Conservation (phyloP, 2,329 filamentous ascomycete species). For the Pseudogymnoascus sp. region DNA sequence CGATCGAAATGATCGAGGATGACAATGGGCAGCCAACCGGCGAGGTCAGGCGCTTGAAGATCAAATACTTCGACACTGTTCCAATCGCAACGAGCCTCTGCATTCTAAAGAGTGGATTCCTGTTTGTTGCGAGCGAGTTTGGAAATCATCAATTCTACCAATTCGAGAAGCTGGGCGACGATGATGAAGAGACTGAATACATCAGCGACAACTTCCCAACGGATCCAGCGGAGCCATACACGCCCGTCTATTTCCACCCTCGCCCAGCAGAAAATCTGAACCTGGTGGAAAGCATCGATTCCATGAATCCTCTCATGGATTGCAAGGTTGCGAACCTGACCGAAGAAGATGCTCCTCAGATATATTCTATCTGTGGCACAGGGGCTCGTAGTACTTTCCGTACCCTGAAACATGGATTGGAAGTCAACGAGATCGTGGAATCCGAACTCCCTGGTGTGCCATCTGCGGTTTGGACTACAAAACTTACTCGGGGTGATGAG, state of each 20-base stretch:
- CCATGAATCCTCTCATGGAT: constrained; percentile 85
- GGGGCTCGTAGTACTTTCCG: constrained; percentile 85
- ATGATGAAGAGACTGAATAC: constrained; percentile 84
- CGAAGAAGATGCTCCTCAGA: constrained; percentile 89
- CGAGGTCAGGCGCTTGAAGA: constrained; percentile 74
- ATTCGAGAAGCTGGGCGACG: constrained; percentile 93
- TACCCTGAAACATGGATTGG: constrained; percentile 83
- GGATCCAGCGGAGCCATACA: constrained; percentile 63
- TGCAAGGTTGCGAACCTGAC: constrained; percentile 88
- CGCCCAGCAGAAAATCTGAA: constrained; percentile 73
- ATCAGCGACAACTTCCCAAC: constrained; percentile 73
- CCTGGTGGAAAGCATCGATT: constrained; percentile 74
- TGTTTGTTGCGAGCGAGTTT: constrained; percentile 86
- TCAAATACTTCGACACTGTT: constrained; percentile 98
- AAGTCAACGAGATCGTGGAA: constrained; percentile 92
- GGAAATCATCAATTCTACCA: constrained; percentile 95
- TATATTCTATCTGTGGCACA: constrained; percentile 85
- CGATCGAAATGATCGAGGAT: constrained; percentile 82
- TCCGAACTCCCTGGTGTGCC: constrained; percentile 85
- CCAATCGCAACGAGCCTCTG: constrained; percentile 80
- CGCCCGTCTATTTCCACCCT: constrained; percentile 78
- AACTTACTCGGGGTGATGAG: constrained; percentile 70
- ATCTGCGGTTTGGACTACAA: constrained; percentile 91
- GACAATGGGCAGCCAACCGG: constrained; percentile 68
- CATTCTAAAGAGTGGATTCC: constrained; percentile 90